phyloP scores from a whole-genome alignment of 495 filamentous ascomycete genomes.

The Aspergillus nanangensis region DNA sequence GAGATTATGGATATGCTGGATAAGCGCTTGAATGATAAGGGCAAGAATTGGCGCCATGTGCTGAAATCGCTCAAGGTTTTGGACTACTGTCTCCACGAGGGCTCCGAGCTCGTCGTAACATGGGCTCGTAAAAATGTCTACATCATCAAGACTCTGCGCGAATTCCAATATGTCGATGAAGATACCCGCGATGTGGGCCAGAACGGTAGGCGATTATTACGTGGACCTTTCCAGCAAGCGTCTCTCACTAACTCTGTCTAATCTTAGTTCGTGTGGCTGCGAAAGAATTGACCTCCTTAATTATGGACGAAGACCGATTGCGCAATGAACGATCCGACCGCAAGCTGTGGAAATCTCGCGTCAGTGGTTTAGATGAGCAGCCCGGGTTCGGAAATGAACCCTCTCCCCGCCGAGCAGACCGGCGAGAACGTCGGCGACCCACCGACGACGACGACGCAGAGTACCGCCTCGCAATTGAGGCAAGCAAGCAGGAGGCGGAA shows the following conservation, averaged over 20 bases:
- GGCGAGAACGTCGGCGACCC: slow-evolving; percentile 39
- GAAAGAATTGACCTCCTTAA: slow-evolving; percentile 91
- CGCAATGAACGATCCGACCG: slow-evolving; percentile 87
- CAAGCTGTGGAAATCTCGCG: slow-evolving; percentile 94
- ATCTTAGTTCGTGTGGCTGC: slow-evolving; percentile 84
- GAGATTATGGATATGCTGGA: slow-evolving; percentile 99
- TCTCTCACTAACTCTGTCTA: slow-evolving; percentile 1
- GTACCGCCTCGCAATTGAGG: slow-evolving; percentile 89
- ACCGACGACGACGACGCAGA: slow-evolving; percentile 81
- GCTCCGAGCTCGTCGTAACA: slow-evolving; percentile 92
- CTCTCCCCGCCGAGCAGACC: slow-evolving; percentile 35
- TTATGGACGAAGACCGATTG: slow-evolving; percentile 91
- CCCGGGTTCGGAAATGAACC: slow-evolving; percentile 32
- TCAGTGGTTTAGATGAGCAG: slow-evolving; percentile 82
- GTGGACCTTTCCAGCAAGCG: neutral
- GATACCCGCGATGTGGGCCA: slow-evolving; percentile 92
- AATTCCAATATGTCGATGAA: slow-evolving; percentile 95
- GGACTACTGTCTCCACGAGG: slow-evolving; percentile 97
- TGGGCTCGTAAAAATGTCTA: slow-evolving; percentile 98
- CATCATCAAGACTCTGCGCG: slow-evolving; percentile 95
- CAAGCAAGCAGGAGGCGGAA: slow-evolving; percentile 92
- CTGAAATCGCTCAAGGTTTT: slow-evolving; percentile 96
- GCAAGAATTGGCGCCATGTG: slow-evolving; percentile 99
- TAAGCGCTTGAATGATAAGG: slow-evolving; percentile 98
- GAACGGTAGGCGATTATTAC: slow-evolving; percentile 59